phyloP scores from a whole-genome alignment of 192 early-diverging fungal species.

The Kickxella alabastrina region DNA sequence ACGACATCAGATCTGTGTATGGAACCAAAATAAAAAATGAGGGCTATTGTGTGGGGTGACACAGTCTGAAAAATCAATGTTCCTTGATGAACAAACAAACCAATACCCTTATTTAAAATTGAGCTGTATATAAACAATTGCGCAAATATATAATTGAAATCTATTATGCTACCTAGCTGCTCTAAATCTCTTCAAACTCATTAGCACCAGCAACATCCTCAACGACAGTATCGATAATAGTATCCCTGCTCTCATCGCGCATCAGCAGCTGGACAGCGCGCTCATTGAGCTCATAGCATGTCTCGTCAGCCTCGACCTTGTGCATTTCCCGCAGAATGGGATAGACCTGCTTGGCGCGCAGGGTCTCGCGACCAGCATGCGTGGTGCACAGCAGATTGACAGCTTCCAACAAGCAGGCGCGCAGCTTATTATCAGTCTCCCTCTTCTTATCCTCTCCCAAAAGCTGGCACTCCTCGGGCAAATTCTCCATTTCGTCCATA shows the following conservation, averaged over 20 bases:
- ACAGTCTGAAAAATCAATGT: too few species aligned
- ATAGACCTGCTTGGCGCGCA: slow-evolving; percentile 82
- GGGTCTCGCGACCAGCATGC: slow-evolving; percentile 67
- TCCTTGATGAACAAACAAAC: too few species aligned
- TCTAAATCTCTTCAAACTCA: slow-evolving; percentile 37
- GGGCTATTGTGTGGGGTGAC: too few species aligned
- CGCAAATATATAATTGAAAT: too few species aligned
- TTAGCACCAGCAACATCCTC: slow-evolving; percentile 5
- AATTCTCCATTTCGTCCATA: slow-evolving; percentile 86
- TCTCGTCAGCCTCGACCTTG: slow-evolving; percentile 66
- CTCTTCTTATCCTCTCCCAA: slow-evolving; percentile 78
- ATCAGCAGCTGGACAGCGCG: slow-evolving; percentile 81
- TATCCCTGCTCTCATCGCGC: slow-evolving; percentile 64
- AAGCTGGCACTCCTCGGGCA: slow-evolving; percentile 91
- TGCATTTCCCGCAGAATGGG: slow-evolving; percentile 82
- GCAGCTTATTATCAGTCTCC: slow-evolving; percentile 72
- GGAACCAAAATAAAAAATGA: too few species aligned
- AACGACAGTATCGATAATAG: slow-evolving; percentile 30
- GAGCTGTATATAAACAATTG: too few species aligned
- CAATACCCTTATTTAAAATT: too few species aligned
- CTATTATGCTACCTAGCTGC: too few species aligned
- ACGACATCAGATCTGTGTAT: too few species aligned
- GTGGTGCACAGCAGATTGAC: slow-evolving; percentile 77
- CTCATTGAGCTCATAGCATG: slow-evolving; percentile 67
- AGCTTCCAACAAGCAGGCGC: slow-evolving; percentile 72